Conservation (phyloP, 345 rosid genomes). For the Triadica sebifera region DNA sequence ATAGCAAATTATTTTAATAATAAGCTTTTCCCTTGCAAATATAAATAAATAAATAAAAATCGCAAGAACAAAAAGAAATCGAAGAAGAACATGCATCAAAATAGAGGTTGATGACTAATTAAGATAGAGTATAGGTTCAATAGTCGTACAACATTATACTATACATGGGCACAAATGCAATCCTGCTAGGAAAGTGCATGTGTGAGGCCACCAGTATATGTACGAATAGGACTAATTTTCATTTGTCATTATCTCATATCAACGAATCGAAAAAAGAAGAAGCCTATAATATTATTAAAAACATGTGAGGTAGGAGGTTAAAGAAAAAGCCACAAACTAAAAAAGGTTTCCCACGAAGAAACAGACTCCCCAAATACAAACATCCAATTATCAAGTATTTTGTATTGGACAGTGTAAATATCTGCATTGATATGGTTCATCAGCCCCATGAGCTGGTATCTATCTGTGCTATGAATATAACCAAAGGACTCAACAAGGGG, state of each 20-base stretch:
- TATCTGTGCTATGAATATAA: background rate
- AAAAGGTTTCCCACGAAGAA: slow-evolving; percentile 39
- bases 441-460: slow-evolving; percentile 12
- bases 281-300: background rate
- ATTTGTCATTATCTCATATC: slow-evolving; percentile 1
- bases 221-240: background rate
- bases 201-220: background rate
- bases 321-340: background rate
- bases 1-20: too few species aligned
- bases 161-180: background rate
- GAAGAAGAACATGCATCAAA: too few species aligned
- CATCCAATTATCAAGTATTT: slow-evolving; percentile 6
- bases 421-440: background rate
- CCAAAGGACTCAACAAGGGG: background rate
- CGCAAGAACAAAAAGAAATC: too few species aligned
- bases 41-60: too few species aligned
- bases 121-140: too few species aligned
- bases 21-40: too few species aligned
- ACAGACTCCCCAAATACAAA: slow-evolving; percentile 34
- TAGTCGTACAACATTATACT: background rate
- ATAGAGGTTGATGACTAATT: too few species aligned
- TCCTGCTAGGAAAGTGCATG: background rate
- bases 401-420: slow-evolving; percentile 12
- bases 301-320: slow-evolving; percentile 2
- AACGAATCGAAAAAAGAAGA: too few species aligned